A percentile compares a stretch with the other conserved stretches of the same genome.
phyloP scores from a whole-genome alignment of 169 alveolate genomes.

The Eimeria necatrix region DNA sequence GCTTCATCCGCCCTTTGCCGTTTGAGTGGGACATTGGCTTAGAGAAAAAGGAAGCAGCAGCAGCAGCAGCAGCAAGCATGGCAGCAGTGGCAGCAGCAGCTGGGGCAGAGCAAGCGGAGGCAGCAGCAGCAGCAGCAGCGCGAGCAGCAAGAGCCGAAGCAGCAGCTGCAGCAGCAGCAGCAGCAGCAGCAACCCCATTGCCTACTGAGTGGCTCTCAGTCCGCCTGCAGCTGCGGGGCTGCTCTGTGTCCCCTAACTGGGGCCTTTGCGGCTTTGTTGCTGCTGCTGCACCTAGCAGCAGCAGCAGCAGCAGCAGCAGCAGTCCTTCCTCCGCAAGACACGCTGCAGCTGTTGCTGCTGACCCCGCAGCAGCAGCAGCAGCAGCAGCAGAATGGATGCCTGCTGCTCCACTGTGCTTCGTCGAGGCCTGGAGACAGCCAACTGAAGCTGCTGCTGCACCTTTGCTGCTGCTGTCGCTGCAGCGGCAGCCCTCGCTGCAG shows the following conservation, averaged over 20 bases:
- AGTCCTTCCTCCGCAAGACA: not conserved
- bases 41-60: too few species aligned
- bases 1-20: not conserved
- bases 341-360: not conserved
- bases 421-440: not conserved
- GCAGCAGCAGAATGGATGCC: not conserved
- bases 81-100: too few species aligned
- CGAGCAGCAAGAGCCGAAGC: not conserved
- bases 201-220: not conserved
- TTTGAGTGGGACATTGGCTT: not conserved
- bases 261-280: not conserved
- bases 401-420: not conserved
- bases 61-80: too few species aligned
- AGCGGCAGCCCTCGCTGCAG: not conserved
- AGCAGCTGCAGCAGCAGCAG: not conserved
- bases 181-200: not conserved
- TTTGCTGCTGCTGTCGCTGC: not conserved
- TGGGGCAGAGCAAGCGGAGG: too few species aligned
- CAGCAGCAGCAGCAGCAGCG: too few species aligned
- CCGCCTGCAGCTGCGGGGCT: not conserved
- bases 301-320: not conserved
- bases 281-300: not conserved
- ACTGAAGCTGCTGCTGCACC: not conserved
- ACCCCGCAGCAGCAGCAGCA: not conserved
- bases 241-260: not conserved